Percentiles rank a stretch among this genome's conserved stretches.
These are phyloP conservation scores for Phialophora verrucosa DNA, from an alignment of 2,329 filamentous ascomycete species.

Conservation along the genomic window DNA sequence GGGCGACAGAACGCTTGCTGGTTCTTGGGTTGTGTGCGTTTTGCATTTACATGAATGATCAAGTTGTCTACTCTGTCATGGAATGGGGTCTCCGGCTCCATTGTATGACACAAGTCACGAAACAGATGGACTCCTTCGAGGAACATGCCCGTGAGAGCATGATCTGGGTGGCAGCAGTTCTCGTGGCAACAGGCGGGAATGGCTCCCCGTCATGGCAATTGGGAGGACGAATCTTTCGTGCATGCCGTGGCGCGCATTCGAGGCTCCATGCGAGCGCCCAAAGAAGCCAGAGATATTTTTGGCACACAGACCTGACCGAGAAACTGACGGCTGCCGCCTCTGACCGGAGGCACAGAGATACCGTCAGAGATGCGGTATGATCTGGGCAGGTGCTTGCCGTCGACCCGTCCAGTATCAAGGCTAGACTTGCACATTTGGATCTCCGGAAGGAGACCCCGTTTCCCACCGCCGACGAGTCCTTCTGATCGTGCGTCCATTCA, in stretches of 20 bases:
- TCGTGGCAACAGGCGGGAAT: conserved; percentile 20
- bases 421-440: conserved; percentile 5
- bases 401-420: neutral
- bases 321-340: conserved; percentile 6
- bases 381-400: conserved; percentile 17
- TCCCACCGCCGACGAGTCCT: neutral
- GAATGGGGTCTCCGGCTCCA: conserved; percentile 19
- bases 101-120: conserved; percentile 12
- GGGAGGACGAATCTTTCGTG: conserved; percentile 13
- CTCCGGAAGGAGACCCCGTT: neutral
- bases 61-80: conserved; percentile 18
- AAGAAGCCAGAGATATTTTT: conserved; percentile 23
- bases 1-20: conserved; percentile 14
- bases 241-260: conserved; percentile 5
- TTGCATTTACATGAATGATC: conserved; percentile 20
- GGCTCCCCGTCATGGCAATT: conserved; percentile 17
- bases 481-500: neutral
- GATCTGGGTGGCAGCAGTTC: conserved; percentile 18
- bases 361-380: conserved; percentile 17
- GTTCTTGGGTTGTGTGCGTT: conserved; percentile 13
- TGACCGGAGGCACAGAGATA: conserved; percentile 4
- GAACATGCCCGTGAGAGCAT: conserved; percentile 7
- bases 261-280: conserved; percentile 2
- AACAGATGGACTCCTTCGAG: conserved; percentile 9
- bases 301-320: conserved; percentile 16